Evolutionary conservation across 257 asterid genomes (phyloP).

Genomic region (Nicotiana attenuata): DNA sequence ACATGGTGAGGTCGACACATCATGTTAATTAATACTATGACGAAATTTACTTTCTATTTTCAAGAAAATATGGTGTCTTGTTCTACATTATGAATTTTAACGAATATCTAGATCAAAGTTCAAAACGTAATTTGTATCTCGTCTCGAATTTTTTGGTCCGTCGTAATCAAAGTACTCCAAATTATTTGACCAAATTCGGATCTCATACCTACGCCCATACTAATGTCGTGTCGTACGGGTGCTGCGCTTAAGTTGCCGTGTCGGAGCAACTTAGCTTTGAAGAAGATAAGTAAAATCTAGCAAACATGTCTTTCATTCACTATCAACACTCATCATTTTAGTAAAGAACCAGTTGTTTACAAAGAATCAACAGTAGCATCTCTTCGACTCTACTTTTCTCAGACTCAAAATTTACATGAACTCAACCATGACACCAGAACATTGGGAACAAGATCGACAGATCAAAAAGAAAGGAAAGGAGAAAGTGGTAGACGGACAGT

Average conservation of each 20-base stretch:
- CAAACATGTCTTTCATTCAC: constrained; percentile 10
- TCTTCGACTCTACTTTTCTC: constrained; percentile 18
- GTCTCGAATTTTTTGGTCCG: no score
- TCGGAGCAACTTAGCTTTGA: no score
- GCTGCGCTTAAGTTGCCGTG: no score
- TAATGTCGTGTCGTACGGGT: no score
- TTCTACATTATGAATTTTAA: no score
- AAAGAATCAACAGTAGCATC: constrained; percentile 32
- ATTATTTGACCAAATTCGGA: no score
- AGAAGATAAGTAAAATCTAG: neutral
- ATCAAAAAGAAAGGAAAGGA: neutral
- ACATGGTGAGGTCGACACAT: neutral
- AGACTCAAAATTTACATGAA: constrained; percentile 30
- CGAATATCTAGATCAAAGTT: no score
- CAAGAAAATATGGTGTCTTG: neutral
- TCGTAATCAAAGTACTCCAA: no score
- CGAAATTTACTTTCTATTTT: neutral
- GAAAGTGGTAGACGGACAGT: neutral
- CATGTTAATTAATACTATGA: neutral
- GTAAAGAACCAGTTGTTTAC: constrained; percentile 14
- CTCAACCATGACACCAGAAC: constrained; percentile 15
- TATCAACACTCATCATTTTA: constrained; percentile 15
- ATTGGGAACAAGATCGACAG: constrained; percentile 1
- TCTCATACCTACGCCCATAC: no score
- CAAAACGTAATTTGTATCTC: no score